A percentile compares a stretch with the other conserved stretches of the same genome.
Conservation (phyloP, 2,329 filamentous ascomycete genomes). For the Chrysosporium queenslandicum region DNA sequence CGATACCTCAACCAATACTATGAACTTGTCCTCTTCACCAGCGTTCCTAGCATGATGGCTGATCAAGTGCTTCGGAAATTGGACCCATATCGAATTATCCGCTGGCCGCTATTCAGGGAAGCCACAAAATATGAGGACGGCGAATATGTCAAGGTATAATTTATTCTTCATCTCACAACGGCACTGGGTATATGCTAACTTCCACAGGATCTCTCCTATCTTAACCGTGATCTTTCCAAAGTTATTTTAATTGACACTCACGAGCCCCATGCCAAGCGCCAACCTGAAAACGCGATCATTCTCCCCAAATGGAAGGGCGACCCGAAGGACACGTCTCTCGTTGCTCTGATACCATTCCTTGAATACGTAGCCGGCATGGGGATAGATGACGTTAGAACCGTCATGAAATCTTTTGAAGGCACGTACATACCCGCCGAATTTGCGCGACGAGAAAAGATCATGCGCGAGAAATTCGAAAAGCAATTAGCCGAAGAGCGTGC, state of each 20-base stretch:
- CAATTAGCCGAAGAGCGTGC: conserved; percentile 60
- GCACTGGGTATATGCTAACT: conserved; percentile 14
- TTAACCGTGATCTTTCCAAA: conserved; percentile 92
- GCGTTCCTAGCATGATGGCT: conserved; percentile 69
- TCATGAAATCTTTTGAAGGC: conserved; percentile 79
- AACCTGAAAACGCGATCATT: conserved; percentile 94
- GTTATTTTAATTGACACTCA: conserved; percentile 91
- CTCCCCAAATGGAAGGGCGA: conserved; percentile 84
- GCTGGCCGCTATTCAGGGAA: conserved; percentile 90
- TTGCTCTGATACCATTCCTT: conserved; percentile 86
- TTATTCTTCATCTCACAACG: not conserved
- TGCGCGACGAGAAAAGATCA: conserved; percentile 72
- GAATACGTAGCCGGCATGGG: conserved; percentile 96
- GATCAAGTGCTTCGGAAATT: conserved; percentile 86
- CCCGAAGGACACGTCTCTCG: conserved; percentile 70
- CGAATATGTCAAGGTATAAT: conserved; percentile 78
- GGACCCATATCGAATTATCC: conserved; percentile 88
- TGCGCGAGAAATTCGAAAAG: conserved; percentile 74
- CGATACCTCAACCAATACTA: conserved; percentile 97
- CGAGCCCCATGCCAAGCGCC: conserved; percentile 66
- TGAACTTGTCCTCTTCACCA: conserved; percentile 92
- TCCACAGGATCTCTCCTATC: conserved; percentile 78
- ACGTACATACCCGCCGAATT: conserved; percentile 86
- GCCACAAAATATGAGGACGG: conserved; percentile 96
- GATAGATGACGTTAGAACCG: conserved; percentile 73